These are phyloP conservation scores for Penicillium macrosclerotiorum DNA, from an alignment of 495 filamentous ascomycete species.

Conservation along the genomic window DNA sequence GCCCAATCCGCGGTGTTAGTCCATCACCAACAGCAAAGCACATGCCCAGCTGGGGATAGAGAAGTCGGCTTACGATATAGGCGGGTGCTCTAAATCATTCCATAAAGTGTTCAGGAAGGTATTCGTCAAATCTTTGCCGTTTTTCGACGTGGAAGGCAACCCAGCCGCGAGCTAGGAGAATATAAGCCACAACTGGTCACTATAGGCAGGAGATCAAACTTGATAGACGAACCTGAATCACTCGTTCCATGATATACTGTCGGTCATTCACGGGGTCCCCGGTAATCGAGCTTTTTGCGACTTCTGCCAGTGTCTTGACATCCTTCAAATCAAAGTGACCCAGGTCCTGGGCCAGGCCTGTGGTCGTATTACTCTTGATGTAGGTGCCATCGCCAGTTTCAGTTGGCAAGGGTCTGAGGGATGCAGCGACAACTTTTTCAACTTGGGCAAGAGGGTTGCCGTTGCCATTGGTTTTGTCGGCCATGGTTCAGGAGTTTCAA, in stretches of 20 bases:
- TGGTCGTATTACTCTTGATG: conserved; percentile 27
- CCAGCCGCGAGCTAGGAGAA: conserved; percentile 35
- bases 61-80: conserved; percentile 49
- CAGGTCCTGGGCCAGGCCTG: conserved; percentile 39
- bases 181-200: not conserved
- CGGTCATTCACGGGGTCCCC: conserved; percentile 87
- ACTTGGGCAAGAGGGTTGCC: conserved; percentile 46
- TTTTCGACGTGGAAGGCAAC: conserved; percentile 54
- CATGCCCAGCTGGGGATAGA: too few species aligned
- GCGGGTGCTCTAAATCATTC: conserved; percentile 69
- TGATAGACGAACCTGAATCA: conserved; percentile 41
- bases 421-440: conserved; percentile 55
- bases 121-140: conserved; percentile 53
- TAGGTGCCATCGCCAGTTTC: conserved; percentile 63
- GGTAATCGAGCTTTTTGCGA: conserved; percentile 65
- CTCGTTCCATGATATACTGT: conserved; percentile 55
- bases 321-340: conserved; percentile 38
- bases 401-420: conserved; percentile 59
- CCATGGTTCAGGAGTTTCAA: conserved; percentile 14
- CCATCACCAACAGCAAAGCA: not conserved
- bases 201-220: not conserved
- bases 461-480: conserved; percentile 22
- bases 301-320: conserved; percentile 45
- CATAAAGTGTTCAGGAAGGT: conserved; percentile 62
- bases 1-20: conserved; percentile 21